These are phyloP conservation scores for Stachybotrys elegans DNA, from an alignment of 2,329 filamentous ascomycete species.

Conservation along the genomic window DNA sequence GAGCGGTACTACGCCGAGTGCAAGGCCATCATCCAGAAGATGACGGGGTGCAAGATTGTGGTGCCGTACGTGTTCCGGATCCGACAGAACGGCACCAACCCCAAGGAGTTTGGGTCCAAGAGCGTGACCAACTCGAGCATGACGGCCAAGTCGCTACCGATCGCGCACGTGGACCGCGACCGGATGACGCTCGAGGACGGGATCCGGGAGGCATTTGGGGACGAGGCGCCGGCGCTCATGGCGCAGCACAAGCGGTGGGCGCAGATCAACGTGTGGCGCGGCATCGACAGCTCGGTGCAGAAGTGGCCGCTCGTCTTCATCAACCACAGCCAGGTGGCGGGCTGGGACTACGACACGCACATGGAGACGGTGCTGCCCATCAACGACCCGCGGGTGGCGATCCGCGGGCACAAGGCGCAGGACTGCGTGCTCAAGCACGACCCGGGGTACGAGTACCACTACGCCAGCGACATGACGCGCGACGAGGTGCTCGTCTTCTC, in stretches of 20 bases:
- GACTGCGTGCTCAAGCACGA: not conserved
- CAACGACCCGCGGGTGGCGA: not conserved
- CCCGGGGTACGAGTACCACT: not conserved
- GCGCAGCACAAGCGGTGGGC: not conserved
- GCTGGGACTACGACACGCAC: constrained; percentile 1
- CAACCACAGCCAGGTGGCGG: not conserved
- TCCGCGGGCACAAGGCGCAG: not conserved
- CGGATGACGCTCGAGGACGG: not conserved
- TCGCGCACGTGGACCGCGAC: not conserved
- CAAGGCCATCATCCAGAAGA: not conserved
- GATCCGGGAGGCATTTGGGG: not conserved
- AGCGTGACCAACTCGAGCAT: not conserved
- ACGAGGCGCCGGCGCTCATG: not conserved
- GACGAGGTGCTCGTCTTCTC: constrained; percentile 2
- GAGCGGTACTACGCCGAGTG: not conserved
- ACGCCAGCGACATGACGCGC: not conserved
- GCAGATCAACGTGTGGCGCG: not conserved
- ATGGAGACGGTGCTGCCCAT: not conserved
- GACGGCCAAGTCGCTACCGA: not conserved
- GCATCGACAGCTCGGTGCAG: not conserved
- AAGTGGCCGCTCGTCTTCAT: constrained; percentile 1
- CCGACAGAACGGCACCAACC: not conserved
- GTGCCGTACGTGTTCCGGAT: not conserved
- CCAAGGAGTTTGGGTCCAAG: not conserved
- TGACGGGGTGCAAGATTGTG: not conserved